A percentile compares a stretch with the other conserved stretches of the same genome.
phyloP scores from a whole-genome alignment of 768 basidiomycete genomes.

The Tylopilus sp. region DNA sequence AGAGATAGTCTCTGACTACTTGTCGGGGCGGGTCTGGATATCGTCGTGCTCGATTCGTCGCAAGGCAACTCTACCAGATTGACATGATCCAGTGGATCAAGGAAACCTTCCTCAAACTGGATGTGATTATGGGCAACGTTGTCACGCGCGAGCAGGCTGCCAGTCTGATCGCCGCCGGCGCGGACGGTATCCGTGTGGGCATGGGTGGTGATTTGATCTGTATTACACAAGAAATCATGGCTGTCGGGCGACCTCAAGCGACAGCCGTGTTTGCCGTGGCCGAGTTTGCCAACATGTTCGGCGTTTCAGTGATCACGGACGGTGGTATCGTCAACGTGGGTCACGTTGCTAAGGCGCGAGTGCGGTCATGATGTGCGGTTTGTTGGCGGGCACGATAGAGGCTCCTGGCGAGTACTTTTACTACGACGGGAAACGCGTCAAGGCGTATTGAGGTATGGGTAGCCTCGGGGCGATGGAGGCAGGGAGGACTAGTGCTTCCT shows the following conservation, averaged over 20 bases:
- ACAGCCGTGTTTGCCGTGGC: slow-evolving; percentile 97
- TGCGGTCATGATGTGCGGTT: slow-evolving; percentile 98
- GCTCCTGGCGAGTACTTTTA: slow-evolving; percentile 99
- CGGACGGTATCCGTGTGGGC: slow-evolving; percentile 91
- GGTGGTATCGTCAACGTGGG: slow-evolving; percentile 95
- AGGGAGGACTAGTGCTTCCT: slow-evolving; percentile 43
- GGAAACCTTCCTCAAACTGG: slow-evolving; percentile 73
- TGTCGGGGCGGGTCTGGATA: slow-evolving; percentile 92
- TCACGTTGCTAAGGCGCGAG: slow-evolving; percentile 96
- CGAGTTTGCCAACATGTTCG: slow-evolving; percentile 90
- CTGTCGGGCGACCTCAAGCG: slow-evolving; percentile 96
- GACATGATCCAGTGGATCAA: slow-evolving; percentile 98
- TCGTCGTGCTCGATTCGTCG: slow-evolving; percentile 91
- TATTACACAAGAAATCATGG: slow-evolving; percentile 99
- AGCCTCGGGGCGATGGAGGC: slow-evolving; percentile 92
- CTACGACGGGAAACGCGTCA: slow-evolving; percentile 98
- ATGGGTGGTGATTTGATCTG: slow-evolving; percentile 99
- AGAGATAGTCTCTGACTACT: slow-evolving; percentile 80
- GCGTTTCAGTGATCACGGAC: slow-evolving; percentile 94
- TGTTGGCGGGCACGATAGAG: slow-evolving; percentile 94
- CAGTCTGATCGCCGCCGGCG: slow-evolving; percentile 87
- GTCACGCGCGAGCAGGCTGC: slow-evolving; percentile 98
- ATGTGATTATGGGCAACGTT: slow-evolving; percentile 96
- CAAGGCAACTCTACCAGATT: slow-evolving; percentile 95
- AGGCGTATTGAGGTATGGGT: slow-evolving; percentile 99